Evolutionary conservation across 371 early-diverging fungal species (phyloP).

Genomic region (Paraphysoderma sedebokerense): DNA sequence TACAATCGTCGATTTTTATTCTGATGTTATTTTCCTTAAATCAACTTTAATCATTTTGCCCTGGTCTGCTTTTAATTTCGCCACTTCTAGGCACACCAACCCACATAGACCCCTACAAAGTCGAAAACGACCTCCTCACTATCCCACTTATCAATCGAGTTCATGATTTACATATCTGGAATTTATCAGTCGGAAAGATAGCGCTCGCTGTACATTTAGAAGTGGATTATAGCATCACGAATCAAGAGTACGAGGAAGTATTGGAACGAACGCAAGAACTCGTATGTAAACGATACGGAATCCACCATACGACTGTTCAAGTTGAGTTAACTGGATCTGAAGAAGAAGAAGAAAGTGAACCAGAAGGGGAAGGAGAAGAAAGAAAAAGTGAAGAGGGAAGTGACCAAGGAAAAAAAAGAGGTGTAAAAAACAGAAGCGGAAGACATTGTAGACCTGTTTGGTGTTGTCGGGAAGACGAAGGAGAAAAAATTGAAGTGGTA

Average conservation of each 20-base stretch:
- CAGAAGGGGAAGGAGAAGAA: conserved; percentile 3
- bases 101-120: conserved; percentile 37
- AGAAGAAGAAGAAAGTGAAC: not conserved
- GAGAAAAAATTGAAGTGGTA: conserved; percentile 2
- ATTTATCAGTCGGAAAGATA: conserved; percentile 44
- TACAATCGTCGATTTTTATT: not conserved
- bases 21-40: too few species aligned
- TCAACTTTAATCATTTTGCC: conserved; percentile 2
- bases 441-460: not conserved
- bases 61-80: not conserved
- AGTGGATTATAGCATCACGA: conserved; percentile 8
- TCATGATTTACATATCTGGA: conserved; percentile 58
- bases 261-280: conserved; percentile 36
- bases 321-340: conserved; percentile 25
- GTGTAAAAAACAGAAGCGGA: not conserved
- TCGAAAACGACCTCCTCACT: conserved; percentile 25
- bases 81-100: conserved; percentile 20
- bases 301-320: conserved; percentile 51
- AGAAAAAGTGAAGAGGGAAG: conserved; percentile 1
- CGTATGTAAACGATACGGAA: conserved; percentile 38
- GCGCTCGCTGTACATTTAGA: conserved; percentile 26
- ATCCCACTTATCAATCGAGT: conserved; percentile 40
- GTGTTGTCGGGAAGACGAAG: conserved; percentile 1
- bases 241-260: conserved; percentile 24
- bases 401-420: conserved; percentile 4